Base-by-base conservation (phyloP, 2,329 filamentous ascomycete species). In the Cordyceps sp. region DNA sequence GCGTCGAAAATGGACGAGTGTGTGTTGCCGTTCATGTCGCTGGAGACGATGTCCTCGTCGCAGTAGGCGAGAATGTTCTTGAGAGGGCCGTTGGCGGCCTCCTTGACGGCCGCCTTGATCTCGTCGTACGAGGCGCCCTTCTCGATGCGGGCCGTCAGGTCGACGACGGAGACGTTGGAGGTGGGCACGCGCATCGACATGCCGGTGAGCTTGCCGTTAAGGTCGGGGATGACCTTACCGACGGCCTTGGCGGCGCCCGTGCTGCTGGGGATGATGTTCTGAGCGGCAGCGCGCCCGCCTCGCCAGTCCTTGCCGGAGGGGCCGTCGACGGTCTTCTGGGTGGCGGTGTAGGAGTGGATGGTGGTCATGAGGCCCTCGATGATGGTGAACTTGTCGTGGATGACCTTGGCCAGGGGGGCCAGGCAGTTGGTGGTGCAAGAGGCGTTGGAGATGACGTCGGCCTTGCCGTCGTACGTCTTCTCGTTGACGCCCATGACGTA, bases 391-490 rank as follows among this genome's bases (percentile, higher is more conserved):
- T 94, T 92, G 74, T 96, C 88, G 76, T 98, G 70, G 69, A 98
- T 76, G 56, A 96, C 85, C 82, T 96, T 98, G 70, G 90, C 90
- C 45, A 98, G 81, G 59, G 90, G 90, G 62, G 90, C 90, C 64
- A 98, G 69, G 78, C 90, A 96, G 83, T 98, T 98, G 73, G 90
- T 96, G 62, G 90, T 98, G 84, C 90, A 96, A 50, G 90, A 96
- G 52, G 90, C 90, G 72, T 98, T 98, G 68, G 90, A 96, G 69
- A 96, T 83, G 61, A 98, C 78, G 52, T 84, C 68, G 61, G 90
- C 73, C 59, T 81, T 81, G 58, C 79, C 77, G 62, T 82, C 88
- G 78, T 96, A 96, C 52, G 64, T 71, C 61, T 86, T 73, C 66
- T 96, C 71, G 75, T 96, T 98, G 69, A 98, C 90, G 59, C 90